Conservation (phyloP, 148 eudicot species). For the Camellia sinensis region DNA sequence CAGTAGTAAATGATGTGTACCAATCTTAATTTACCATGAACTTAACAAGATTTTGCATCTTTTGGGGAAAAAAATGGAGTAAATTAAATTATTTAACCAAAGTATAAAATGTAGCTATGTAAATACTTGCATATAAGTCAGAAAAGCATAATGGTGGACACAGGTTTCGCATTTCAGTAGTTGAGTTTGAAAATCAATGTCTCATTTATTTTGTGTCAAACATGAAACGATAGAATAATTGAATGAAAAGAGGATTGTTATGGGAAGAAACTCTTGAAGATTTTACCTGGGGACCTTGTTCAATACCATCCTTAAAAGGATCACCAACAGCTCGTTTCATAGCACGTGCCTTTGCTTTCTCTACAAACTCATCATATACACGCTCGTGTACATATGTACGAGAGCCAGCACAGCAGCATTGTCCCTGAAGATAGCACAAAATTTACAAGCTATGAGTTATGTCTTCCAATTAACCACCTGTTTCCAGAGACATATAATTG, state of each 20-base stretch:
- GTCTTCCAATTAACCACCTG: background rate
- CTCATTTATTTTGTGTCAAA: no score
- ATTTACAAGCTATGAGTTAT: background rate
- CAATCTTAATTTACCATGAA: background rate
- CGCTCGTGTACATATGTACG: constrained; percentile 83
- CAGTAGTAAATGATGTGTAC: background rate
- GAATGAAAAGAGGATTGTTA: background rate
- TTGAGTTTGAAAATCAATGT: background rate
- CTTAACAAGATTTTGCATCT: background rate
- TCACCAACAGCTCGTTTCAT: constrained; percentile 64
- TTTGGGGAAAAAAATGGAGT: no score
- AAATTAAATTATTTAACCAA: background rate
- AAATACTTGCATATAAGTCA: background rate
- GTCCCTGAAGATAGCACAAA: constrained; percentile 51
- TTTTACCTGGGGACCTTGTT: constrained; percentile 93
- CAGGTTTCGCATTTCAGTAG: background rate
- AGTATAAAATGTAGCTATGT: background rate
- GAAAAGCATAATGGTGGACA: background rate
- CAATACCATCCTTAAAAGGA: constrained; percentile 73
- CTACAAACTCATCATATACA: constrained; percentile 77
- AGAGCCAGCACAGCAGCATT: constrained; percentile 93
- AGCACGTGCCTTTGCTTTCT: constrained; percentile 76
- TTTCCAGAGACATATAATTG: background rate
- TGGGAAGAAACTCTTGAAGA: background rate
- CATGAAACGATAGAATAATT: background rate